Evolutionary conservation across 1,284 basidiomycete species (phyloP).

Genomic region (Heterobasidion occidentale): DNA sequence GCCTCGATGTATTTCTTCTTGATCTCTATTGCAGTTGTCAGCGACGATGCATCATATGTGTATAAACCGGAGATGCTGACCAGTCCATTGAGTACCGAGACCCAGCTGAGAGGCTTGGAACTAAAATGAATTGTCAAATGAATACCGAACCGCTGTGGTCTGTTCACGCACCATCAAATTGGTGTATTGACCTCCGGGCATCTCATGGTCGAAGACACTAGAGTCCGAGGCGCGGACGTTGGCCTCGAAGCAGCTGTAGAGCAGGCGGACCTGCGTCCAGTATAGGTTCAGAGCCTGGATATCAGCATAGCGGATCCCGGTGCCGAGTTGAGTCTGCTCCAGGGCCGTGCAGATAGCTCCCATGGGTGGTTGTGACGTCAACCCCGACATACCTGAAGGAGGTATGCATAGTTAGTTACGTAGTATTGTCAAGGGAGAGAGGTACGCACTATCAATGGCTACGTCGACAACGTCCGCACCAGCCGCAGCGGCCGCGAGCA

Average conservation of each 20-base stretch:
- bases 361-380: slow-evolving; percentile 99
- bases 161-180: slow-evolving; percentile 72
- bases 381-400: slow-evolving; percentile 86
- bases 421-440: background rate
- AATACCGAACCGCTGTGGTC: background rate
- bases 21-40: slow-evolving; percentile 56
- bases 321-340: slow-evolving; percentile 92
- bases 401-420: background rate
- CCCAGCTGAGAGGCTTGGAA: slow-evolving; percentile 99
- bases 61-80: slow-evolving; percentile 27
- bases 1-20: slow-evolving; percentile 99
- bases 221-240: slow-evolving; percentile 96
- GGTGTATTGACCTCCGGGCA: slow-evolving; percentile 98
- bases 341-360: slow-evolving; percentile 91
- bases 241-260: slow-evolving; percentile 97
- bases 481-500: slow-evolving; percentile 93
- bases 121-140: slow-evolving; percentile 30
- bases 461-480: slow-evolving; percentile 98
- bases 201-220: slow-evolving; percentile 98
- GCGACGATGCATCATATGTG: slow-evolving; percentile 2
- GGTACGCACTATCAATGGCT: slow-evolving; percentile 85
- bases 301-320: slow-evolving; percentile 96
- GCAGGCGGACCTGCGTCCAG: slow-evolving; percentile 95
- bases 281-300: slow-evolving; percentile 97
- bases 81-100: slow-evolving; percentile 93